Conservation (phyloP, 345 rosid genomes). For the Rhizophora apiculata region DNA sequence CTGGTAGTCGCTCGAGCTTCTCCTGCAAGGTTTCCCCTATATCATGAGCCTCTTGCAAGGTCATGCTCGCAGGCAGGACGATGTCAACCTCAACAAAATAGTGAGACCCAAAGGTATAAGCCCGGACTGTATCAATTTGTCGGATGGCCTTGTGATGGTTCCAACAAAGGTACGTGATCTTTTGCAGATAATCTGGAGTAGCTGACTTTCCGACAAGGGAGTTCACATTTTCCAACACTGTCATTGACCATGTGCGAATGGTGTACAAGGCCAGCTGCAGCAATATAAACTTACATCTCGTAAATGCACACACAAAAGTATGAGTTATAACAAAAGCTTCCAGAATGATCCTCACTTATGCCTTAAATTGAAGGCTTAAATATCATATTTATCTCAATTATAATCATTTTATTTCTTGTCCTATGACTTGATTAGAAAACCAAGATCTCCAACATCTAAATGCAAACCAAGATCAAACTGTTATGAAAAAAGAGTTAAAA, state of each 20-base stretch:
- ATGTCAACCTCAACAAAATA: conserved; percentile 98
- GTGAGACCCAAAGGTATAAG: conserved; percentile 97
- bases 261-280: conserved; percentile 92
- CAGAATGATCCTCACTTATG: background rate
- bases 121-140: conserved; percentile 92
- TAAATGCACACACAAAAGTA: background rate
- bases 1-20: conserved; percentile 82
- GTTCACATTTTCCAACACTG: conserved; percentile 88
- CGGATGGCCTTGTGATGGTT: conserved; percentile 85
- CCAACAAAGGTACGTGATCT: conserved; percentile 95
- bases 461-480: background rate
- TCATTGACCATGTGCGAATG: conserved; percentile 96
- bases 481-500: background rate
- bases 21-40: conserved; percentile 90
- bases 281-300: conserved; percentile 1
- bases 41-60: conserved; percentile 87
- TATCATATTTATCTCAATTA: background rate
- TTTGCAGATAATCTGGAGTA: conserved; percentile 80
- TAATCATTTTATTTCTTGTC: too few relatives aligned
- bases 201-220: conserved; percentile 90
- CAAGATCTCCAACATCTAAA: background rate
- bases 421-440: too few relatives aligned
- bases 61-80: conserved; percentile 84
- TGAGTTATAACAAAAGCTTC: background rate
- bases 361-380: background rate